These are phyloP conservation scores for Lactarius evosmus DNA, from an alignment of 768 basidiomycete species.

Conservation along the genomic window DNA sequence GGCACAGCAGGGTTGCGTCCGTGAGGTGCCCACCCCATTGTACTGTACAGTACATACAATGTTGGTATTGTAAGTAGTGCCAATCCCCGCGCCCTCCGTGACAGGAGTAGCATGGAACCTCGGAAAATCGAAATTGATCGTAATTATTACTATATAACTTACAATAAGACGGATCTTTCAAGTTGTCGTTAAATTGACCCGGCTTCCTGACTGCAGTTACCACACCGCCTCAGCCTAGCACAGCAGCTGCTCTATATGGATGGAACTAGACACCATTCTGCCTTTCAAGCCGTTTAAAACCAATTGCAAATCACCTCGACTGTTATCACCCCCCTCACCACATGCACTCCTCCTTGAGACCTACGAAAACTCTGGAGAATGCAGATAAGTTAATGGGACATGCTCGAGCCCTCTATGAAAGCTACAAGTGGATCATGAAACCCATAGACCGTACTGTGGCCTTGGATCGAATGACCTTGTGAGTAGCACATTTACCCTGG, in stretches of 20 bases:
- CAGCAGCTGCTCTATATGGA: background rate
- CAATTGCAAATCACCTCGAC: background rate
- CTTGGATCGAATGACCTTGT: constrained; percentile 8
- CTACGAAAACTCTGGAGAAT: background rate
- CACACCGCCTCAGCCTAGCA: background rate
- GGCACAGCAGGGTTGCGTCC: background rate
- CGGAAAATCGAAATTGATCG: background rate
- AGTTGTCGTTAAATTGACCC: background rate
- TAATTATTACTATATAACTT: no score
- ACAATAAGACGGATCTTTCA: background rate
- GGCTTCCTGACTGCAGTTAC: background rate
- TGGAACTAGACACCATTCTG: background rate
- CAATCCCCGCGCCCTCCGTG: no score
- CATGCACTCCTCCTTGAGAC: background rate
- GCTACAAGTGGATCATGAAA: constrained; percentile 1
- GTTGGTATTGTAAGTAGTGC: background rate
- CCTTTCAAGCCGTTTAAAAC: background rate
- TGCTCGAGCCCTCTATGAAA: background rate
- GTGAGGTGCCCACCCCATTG: background rate
- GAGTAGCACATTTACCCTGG: background rate
- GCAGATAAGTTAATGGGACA: constrained; percentile 7
- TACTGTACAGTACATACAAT: no score
- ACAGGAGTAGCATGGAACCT: background rate
- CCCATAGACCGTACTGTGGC: background rate
- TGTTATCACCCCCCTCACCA: background rate